Evolutionary conservation across 2,329 filamentous ascomycete genomes (phyloP).

Genomic region (Ophiostoma sp.): DNA sequence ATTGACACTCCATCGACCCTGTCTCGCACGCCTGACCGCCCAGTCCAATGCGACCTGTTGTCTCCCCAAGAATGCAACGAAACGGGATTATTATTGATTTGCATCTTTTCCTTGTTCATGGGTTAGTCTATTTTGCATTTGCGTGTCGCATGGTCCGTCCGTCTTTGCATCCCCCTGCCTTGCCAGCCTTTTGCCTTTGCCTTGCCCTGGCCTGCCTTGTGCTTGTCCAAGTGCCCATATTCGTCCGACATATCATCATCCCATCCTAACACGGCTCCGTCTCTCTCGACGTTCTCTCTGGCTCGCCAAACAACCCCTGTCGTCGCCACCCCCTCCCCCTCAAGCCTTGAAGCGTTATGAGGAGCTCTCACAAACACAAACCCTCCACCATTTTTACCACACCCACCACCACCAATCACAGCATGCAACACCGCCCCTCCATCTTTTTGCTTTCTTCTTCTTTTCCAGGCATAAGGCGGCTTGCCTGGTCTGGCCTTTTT

Average conservation of each 20-base stretch:
- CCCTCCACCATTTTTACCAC: neutral
- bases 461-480: constrained; percentile 26
- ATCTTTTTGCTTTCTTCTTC: neutral
- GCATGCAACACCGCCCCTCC: constrained; percentile 1
- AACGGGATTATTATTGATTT: neutral
- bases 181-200: neutral
- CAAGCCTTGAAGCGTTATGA: neutral
- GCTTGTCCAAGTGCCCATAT: neutral
- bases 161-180: neutral
- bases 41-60: neutral
- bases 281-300: neutral
- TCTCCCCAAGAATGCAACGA: neutral
- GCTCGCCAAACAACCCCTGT: neutral
- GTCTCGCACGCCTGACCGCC: neutral
- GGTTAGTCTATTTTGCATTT: neutral
- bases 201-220: neutral
- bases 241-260: constrained; percentile 9
- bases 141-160: neutral
- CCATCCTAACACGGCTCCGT: constrained; percentile 1
- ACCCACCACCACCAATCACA: neutral
- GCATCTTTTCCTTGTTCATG: constrained; percentile 6
- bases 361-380: neutral
- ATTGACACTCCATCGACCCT: neutral
- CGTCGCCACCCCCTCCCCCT: constrained; percentile 6
- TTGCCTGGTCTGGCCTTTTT: constrained; percentile 13